Evolutionary conservation across 805 yeast species (phyloP).

Genomic region (Blastobotrys chiropterorum): DNA sequence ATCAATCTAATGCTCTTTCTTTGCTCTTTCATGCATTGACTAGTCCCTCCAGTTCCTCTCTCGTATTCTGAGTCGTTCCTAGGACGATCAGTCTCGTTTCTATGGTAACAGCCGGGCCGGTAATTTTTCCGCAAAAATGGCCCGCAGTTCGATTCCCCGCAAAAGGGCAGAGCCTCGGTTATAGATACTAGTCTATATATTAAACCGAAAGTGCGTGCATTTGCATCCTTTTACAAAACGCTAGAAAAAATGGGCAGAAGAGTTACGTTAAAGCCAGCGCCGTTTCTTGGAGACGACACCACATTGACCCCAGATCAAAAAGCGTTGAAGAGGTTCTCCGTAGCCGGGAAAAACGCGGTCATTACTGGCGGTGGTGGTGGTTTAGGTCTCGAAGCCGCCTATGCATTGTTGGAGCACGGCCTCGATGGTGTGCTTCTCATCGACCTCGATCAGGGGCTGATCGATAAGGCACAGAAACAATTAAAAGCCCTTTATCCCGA

Average conservation of each 20-base stretch:
- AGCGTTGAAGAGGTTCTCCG: conserved; percentile 7
- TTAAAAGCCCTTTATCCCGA: conserved; percentile 3
- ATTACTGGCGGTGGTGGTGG: conserved; percentile 13
- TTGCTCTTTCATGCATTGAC: no score
- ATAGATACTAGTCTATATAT: background rate
- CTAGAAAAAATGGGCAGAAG: background rate
- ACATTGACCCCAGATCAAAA: conserved; percentile 2
- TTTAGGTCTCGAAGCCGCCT: conserved; percentile 10
- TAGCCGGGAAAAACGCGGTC: conserved; percentile 6
- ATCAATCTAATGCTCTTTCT: no score
- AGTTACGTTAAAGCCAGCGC: background rate
- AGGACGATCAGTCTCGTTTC: no score
- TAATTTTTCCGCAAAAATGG: background rate
- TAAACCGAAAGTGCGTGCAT: background rate
- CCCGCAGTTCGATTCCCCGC: no score
- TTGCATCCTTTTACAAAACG: no score
- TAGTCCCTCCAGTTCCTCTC: no score
- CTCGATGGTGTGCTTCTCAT: conserved; percentile 3
- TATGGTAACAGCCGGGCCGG: background rate
- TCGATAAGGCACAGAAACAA: conserved; percentile 4
- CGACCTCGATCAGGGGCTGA: background rate
- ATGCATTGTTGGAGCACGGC: conserved; percentile 10
- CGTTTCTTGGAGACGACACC: background rate
- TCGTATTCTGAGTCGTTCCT: no score
- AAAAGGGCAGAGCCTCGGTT: background rate